Conservation (phyloP, 768 basidiomycete species). For the Pilatotrama ljubarskyi region DNA sequence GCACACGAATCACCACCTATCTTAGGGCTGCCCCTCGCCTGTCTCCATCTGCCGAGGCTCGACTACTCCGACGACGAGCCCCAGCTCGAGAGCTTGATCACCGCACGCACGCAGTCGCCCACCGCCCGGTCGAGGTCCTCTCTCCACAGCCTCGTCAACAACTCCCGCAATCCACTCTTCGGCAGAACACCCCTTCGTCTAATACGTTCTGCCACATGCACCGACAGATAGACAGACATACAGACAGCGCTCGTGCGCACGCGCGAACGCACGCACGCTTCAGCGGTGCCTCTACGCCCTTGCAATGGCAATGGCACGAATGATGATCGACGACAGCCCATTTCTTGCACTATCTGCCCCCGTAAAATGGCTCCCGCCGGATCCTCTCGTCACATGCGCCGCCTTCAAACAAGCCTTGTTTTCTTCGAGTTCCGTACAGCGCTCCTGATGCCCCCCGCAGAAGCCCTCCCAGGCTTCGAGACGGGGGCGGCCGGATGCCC, state of each 20-base stretch:
- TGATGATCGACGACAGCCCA: slow-evolving; percentile 19
- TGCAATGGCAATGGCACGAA: too few species aligned
- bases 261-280: slow-evolving; percentile 8
- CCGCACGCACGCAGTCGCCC: slow-evolving; percentile 9
- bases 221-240: not conserved
- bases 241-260: too few species aligned
- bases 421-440: slow-evolving; percentile 19
- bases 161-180: slow-evolving; percentile 14
- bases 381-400: slow-evolving; percentile 21
- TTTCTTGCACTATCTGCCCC: slow-evolving; percentile 12
- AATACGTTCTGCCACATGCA: slow-evolving; percentile 10
- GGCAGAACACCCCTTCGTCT: slow-evolving; percentile 18
- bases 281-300: slow-evolving; percentile 12
- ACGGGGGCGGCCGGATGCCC: slow-evolving; percentile 22
- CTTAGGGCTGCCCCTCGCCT: not conserved
- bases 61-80: not conserved
- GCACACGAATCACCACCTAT: not conserved
- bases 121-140: slow-evolving; percentile 15
- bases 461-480: slow-evolving; percentile 21
- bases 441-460: slow-evolving; percentile 27
- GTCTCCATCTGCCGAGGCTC: not conserved
- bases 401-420: slow-evolving; percentile 17
- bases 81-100: slow-evolving; percentile 9
- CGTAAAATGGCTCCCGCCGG: slow-evolving; percentile 11
- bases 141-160: slow-evolving; percentile 9